phyloP scores from a whole-genome alignment of 78 protist genomes.

The Pigoraptor vietnamica region DNA sequence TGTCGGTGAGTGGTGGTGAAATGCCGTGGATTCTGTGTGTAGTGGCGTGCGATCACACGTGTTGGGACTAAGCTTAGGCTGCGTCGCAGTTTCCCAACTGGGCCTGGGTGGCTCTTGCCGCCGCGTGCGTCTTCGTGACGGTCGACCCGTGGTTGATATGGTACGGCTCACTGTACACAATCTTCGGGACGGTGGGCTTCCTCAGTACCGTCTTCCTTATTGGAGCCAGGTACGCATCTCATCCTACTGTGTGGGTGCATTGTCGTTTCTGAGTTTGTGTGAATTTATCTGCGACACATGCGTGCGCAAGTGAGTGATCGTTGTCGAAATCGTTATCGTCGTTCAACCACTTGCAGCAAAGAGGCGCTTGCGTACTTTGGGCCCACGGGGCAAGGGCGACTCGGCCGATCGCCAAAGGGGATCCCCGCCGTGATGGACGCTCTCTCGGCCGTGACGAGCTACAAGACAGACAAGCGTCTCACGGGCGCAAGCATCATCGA shows the following conservation, averaged over 20 bases:
- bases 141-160: not conserved
- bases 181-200: not conserved
- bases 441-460: not conserved
- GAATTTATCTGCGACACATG: not conserved
- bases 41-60: not conserved
- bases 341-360: not conserved
- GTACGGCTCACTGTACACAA: not conserved
- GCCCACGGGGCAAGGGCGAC: not conserved
- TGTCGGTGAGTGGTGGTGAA: no score
- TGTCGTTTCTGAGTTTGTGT: not conserved
- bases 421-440: not conserved
- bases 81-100: not conserved
- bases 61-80: not conserved
- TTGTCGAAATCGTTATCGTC: no score
- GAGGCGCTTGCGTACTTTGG: not conserved
- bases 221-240: not conserved
- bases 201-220: not conserved
- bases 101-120: not conserved
- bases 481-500: not conserved
- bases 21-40: not conserved
- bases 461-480: not conserved
- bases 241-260: not conserved
- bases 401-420: not conserved
- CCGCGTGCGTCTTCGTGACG: not conserved
- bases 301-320: no score